These are phyloP conservation scores for Beauveria scarabaeidicola DNA, from an alignment of 2,329 filamentous ascomycete species.

Conservation along the genomic window DNA sequence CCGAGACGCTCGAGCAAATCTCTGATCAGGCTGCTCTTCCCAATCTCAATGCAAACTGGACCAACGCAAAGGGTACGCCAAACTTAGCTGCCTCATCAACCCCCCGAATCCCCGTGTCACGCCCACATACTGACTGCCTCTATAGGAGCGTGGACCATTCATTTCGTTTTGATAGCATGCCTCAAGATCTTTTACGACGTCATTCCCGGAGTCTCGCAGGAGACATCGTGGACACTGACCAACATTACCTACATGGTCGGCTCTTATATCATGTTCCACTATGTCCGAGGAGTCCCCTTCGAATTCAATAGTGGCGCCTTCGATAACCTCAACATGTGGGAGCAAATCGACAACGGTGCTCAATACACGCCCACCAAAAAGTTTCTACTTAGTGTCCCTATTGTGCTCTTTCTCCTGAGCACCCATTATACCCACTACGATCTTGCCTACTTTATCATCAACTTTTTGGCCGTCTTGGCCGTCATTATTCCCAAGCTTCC, in stretches of 20 bases:
- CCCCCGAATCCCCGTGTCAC: not conserved
- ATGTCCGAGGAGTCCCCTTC: conserved; percentile 93
- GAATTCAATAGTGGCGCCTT: conserved; percentile 98
- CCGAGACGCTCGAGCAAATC: conserved; percentile 94
- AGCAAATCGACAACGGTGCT: conserved; percentile 98
- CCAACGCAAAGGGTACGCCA: conserved; percentile 88
- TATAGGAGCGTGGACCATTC: conserved; percentile 92
- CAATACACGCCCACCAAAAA: conserved; percentile 99
- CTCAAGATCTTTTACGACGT: conserved; percentile 97
- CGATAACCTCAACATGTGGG: conserved; percentile 99
- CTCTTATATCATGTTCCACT: conserved; percentile 99
- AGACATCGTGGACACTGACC: conserved; percentile 96
- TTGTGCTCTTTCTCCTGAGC: conserved; percentile 88
- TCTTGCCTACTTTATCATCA: conserved; percentile 92
- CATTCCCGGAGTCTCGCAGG: conserved; percentile 90
- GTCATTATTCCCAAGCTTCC: conserved; percentile 96
- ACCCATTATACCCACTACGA: conserved; percentile 99
- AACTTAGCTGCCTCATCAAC: conserved; percentile 1
- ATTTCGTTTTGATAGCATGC: conserved; percentile 81
- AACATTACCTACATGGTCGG: conserved; percentile 99
- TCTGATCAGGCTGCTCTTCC: conserved; percentile 92
- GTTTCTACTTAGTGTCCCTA: conserved; percentile 89
- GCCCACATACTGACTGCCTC: conserved; percentile 8
- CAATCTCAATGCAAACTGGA: conserved; percentile 97
- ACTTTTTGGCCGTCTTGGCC: conserved; percentile 82